Base-by-base conservation (phyloP, 176 grass and related monocot genomes). In the Lolium rigidum region DNA sequence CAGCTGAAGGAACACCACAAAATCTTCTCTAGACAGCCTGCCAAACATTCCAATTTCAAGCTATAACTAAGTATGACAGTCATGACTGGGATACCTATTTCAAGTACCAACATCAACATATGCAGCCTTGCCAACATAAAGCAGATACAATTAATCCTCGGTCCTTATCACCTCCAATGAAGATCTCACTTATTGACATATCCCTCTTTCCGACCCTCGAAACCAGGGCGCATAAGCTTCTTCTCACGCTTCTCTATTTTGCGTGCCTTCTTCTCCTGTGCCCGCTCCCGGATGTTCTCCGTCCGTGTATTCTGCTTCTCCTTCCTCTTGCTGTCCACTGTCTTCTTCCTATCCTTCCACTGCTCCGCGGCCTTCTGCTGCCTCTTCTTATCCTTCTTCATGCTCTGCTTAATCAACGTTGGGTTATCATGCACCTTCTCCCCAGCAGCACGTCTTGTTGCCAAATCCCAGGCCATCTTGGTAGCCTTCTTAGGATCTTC, bases 231-330 rank as follows among this genome's bases (percentile, higher is more conserved):
- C 91, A 94, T 94, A 52, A 94, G 92, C 72, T 98, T 98, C 85
- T 96, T 96, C 90, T 98, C 94, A 0, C 97, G 91, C 92, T 98
- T 96, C 75, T 98, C 97, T 46, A 98, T 94, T 67, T 88, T 90
- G 70, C 88, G 82, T 76, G 89, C 88, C 88, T 88, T 96, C 79
- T 95, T 94, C 59, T 94, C 90, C 9, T 99, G 79, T 79, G 93
- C 91, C 70, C 92, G 93, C 46, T 86, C 97, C 76, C 68, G 77
- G 16, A 99, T 94, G 82, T 99, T 96, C 12, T 88, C 88, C 0
- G 80, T 84, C 76, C 97, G 84, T n/a, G 46, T 90, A 76, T 84
- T 84, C 76, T 98, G 92, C 71, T 94, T 96, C 58, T 91, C 90
- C 17, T 79, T 69, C 82, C 28, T 91, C 43, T 83, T 66, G 10